These are phyloP conservation scores for Penicillium psychrosexuale DNA, from an alignment of 2,329 filamentous ascomycete genomes.

Conservation along the genomic window DNA sequence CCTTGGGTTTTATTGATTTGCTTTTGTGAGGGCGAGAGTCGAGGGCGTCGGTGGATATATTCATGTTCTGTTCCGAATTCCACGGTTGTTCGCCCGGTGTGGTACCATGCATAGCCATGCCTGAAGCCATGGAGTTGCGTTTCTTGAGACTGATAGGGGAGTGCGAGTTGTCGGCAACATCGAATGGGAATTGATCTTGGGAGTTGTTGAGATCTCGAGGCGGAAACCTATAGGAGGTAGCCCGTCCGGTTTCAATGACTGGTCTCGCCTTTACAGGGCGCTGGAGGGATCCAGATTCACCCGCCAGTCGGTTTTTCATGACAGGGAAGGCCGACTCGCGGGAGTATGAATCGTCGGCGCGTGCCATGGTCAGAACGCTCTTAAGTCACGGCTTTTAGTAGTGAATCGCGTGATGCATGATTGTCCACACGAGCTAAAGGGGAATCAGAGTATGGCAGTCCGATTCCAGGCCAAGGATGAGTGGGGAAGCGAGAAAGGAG, in stretches of 20 bases:
- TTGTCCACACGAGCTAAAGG: conserved; percentile 2
- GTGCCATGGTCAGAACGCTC: conserved; percentile 16
- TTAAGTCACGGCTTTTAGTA: conserved; percentile 10
- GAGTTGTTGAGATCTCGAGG: conserved; percentile 7
- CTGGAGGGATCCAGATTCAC: conserved; percentile 15
- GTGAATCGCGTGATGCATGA: conserved; percentile 16
- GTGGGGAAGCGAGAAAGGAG: not conserved
- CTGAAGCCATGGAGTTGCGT: conserved; percentile 13
- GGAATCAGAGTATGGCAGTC: not conserved
- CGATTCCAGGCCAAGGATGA: not conserved
- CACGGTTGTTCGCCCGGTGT: conserved; percentile 13
- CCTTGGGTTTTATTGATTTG: conserved; percentile 28
- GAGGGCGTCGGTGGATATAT: conserved; percentile 14
- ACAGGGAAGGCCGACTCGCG: conserved; percentile 15
- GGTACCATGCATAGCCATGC: conserved; percentile 7
- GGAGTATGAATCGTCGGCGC: conserved; percentile 12
- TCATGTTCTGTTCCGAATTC: conserved; percentile 10
- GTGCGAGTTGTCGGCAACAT: conserved; percentile 12
- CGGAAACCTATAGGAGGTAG: conserved; percentile 7
- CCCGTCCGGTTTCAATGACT: conserved; percentile 6
- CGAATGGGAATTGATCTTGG: conserved; percentile 14
- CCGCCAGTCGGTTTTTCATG: conserved; percentile 13
- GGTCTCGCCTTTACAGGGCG: conserved; percentile 9
- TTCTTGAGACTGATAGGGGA: conserved; percentile 6
- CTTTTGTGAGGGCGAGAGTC: conserved; percentile 21